phyloP scores from a whole-genome alignment of 2,329 filamentous ascomycete genomes.

The Fusarium praegraminearum region DNA sequence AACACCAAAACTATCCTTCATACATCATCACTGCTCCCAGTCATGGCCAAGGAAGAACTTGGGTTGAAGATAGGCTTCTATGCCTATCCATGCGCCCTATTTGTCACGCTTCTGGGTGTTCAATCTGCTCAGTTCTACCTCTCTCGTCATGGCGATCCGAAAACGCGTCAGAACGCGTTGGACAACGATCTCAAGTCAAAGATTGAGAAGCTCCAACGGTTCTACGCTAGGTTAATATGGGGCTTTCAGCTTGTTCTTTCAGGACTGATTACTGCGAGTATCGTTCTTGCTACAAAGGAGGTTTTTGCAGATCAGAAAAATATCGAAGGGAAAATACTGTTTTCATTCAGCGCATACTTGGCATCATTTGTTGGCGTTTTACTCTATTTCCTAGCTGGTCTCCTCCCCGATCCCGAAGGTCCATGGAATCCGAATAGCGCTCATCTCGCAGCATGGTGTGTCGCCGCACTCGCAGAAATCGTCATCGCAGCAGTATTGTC shows the following conservation, averaged over 20 bases:
- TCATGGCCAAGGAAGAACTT: conserved; percentile 52
- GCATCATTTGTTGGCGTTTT: conserved; percentile 57
- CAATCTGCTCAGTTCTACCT: conserved; percentile 56
- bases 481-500: conserved; percentile 54
- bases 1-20: background rate
- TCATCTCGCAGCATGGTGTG: conserved; percentile 55
- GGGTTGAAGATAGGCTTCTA: conserved; percentile 57
- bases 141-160: conserved; percentile 45
- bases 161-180: conserved; percentile 42
- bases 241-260: conserved; percentile 51
- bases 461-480: conserved; percentile 51
- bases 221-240: conserved; percentile 54
- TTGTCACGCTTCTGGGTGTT: conserved; percentile 52
- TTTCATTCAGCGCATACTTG: conserved; percentile 58
- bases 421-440: conserved; percentile 56
- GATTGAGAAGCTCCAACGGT: conserved; percentile 45
- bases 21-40: background rate
- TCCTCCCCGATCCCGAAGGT: conserved; percentile 59
- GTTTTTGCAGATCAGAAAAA: conserved; percentile 49
- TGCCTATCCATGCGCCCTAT: conserved; percentile 56
- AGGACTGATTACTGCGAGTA: conserved; percentile 51
- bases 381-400: conserved; percentile 57
- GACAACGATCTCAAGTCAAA: conserved; percentile 48
- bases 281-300: conserved; percentile 50
- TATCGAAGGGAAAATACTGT: conserved; percentile 46